phyloP scores from a whole-genome alignment of 2,329 filamentous ascomycete species.

The Madurella mycetomatis region DNA sequence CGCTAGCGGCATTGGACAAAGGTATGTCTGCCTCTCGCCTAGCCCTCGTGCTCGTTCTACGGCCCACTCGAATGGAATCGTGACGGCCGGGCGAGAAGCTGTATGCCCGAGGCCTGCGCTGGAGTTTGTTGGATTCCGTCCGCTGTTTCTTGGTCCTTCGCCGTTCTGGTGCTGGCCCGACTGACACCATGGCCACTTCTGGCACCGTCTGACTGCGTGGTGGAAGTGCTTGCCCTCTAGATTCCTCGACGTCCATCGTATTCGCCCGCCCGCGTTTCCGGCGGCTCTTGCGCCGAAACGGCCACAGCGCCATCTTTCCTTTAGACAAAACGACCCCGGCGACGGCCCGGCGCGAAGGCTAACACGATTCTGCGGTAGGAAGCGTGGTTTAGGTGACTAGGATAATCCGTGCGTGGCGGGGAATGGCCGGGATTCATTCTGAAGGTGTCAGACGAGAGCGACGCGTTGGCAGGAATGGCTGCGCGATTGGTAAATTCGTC shows the following conservation, averaged over 20 bases:
- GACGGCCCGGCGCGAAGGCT: background rate
- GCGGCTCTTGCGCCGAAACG: constrained; percentile 70
- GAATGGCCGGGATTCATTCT: constrained; percentile 21
- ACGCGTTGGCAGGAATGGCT: constrained; percentile 16
- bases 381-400: constrained; percentile 2
- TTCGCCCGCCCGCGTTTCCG: constrained; percentile 55
- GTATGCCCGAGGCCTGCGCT: constrained; percentile 48
- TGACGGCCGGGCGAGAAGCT: constrained; percentile 59
- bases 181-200: constrained; percentile 20
- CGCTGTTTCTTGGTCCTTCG: constrained; percentile 38
- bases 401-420: constrained; percentile 10
- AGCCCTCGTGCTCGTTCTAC: constrained; percentile 24
- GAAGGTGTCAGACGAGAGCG: constrained; percentile 11
- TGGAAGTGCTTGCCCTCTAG: constrained; percentile 24
- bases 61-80: constrained; percentile 47
- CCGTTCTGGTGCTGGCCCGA: constrained; percentile 20
- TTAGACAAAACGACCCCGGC: background rate
- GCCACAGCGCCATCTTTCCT: constrained; percentile 70
- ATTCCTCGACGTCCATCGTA: constrained; percentile 49
- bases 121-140: constrained; percentile 45
- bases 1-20: constrained; percentile 13
- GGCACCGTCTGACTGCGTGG: constrained; percentile 36
- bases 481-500: constrained; percentile 14
- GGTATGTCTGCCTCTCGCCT: constrained; percentile 31
- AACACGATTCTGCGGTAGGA: background rate